Evolutionary conservation across 345 rosid species (phyloP), one percentile per base, ranked within the genome.

Genomic region (Citrus australasica): DNA sequence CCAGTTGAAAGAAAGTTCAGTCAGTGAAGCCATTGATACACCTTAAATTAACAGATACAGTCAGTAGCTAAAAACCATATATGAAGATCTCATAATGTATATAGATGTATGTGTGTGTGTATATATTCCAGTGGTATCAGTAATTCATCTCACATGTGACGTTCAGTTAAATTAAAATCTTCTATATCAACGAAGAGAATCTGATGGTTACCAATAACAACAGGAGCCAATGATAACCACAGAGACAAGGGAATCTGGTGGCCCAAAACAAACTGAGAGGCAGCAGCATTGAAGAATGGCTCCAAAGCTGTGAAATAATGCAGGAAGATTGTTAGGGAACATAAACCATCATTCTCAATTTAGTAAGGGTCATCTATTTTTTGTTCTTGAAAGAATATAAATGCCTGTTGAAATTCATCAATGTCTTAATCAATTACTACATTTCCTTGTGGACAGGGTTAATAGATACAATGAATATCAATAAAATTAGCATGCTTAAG

Each of bases 1-100:
- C 90, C 90, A 87, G 74, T 87, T 87, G 83, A 87, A 87, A 68
- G 90, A 87, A 66, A 87, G 88, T 77, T 87, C 88, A 68, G 90
- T 87, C 69, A 87, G 78, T 28, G 90, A 87, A 60, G 90, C 90
- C 88, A 85, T 87, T 38, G 90, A 85, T 37, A 87, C 90, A 82
- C 90, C 90, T 87, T 53, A 71, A 32, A 59, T n/a, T 42, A 51
- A 25, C 70, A 82, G 27, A 46, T 32, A 78, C 46, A 28, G 51
- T 79, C 70, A 78, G 76, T 51, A 37, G 56, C n/a, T 35, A 65
- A 46, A 30, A 22, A 6, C 1, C 4, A 7, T 46, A 13, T 4
- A 46, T 46, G 19, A 48, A 27, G 37, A 28, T 17, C 6, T 48
- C 5, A 69, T 1, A 48, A 1, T 16, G 17, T 53, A 21, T 53